Percentiles rank a stretch among this genome's conserved stretches.
phyloP scores from a whole-genome alignment of 208 protist species.

The Hexamita inflata region DNA sequence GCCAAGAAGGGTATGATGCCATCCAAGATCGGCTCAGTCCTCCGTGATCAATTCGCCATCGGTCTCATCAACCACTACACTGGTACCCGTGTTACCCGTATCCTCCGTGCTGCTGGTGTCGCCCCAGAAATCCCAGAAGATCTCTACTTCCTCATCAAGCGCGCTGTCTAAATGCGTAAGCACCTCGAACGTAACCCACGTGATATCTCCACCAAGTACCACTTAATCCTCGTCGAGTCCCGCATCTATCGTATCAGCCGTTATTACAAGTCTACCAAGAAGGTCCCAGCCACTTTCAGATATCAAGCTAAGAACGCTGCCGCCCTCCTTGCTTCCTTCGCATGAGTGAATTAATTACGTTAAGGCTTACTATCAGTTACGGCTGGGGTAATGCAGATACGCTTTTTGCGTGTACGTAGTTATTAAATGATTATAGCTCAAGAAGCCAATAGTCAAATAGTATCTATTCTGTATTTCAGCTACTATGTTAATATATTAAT shows the following conservation, averaged over 20 bases:
- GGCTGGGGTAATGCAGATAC: no score
- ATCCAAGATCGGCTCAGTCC: slow-evolving; percentile 92
- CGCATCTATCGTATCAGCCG: slow-evolving; percentile 95
- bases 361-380: no score
- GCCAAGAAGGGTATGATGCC: slow-evolving; percentile 96
- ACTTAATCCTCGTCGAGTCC: slow-evolving; percentile 98
- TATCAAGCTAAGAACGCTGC: slow-evolving; percentile 66
- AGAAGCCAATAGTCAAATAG: no score
- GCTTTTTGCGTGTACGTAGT: no score
- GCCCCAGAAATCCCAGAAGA: slow-evolving; percentile 98
- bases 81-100: slow-evolving; percentile 95
- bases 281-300: slow-evolving; percentile 76
- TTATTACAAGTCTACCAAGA: slow-evolving; percentile 80
- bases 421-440: no score
- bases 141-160: slow-evolving; percentile 97
- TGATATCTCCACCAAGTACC: slow-evolving; percentile 96
- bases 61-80: slow-evolving; percentile 85
- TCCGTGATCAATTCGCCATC: slow-evolving; percentile 97
- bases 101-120: slow-evolving; percentile 92
- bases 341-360: background rate
- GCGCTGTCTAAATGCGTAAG: slow-evolving; percentile 96
- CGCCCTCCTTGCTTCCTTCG: slow-evolving; percentile 53
- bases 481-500: no score
- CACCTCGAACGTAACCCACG: slow-evolving; percentile 90
- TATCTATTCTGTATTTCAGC: no score